phyloP scores from a whole-genome alignment of 352 stramenopile genomes.

The Phytophthora tentaculata region DNA sequence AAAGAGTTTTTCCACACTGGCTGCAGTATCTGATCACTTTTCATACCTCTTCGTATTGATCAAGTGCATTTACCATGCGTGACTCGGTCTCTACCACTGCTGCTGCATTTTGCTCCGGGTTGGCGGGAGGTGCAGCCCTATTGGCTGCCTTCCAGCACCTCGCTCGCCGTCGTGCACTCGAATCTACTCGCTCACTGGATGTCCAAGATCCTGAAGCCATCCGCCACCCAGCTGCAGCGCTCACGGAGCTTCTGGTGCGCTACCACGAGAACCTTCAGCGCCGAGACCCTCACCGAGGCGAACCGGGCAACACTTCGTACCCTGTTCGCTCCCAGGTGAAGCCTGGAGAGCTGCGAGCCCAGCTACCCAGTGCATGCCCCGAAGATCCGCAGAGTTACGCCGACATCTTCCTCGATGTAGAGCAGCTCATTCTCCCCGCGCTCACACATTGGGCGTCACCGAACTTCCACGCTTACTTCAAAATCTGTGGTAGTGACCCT shows the following conservation, averaged over 20 bases:
- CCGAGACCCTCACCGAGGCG: constrained; percentile 36
- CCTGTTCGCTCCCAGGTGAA: constrained; percentile 47
- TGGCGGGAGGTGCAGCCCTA: constrained; percentile 47
- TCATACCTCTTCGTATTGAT: not conserved
- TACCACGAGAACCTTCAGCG: constrained; percentile 68
- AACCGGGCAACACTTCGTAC: constrained; percentile 42
- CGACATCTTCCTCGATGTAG: constrained; percentile 64
- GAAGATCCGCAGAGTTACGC: constrained; percentile 63
- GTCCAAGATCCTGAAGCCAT: constrained; percentile 51
- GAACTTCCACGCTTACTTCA: constrained; percentile 77
- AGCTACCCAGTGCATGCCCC: constrained; percentile 51
- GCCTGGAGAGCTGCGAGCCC: constrained; percentile 48
- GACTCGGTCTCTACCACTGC: constrained; percentile 31
- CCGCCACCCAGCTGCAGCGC: constrained; percentile 43
- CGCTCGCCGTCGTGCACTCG: constrained; percentile 34
- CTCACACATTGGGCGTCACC: constrained; percentile 75
- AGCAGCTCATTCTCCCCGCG: constrained; percentile 66
- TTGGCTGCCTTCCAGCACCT: constrained; percentile 48
- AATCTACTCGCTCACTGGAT: constrained; percentile 47
- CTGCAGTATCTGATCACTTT: not conserved
- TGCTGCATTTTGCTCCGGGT: constrained; percentile 48
- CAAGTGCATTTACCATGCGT: constrained; percentile 11
- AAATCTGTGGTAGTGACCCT: constrained; percentile 52
- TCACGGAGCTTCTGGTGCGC: constrained; percentile 64
- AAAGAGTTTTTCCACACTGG: too few relatives aligned